Base-by-base conservation (phyloP, 371 early-diverging fungal species). In the Mucor racemosus region DNA sequence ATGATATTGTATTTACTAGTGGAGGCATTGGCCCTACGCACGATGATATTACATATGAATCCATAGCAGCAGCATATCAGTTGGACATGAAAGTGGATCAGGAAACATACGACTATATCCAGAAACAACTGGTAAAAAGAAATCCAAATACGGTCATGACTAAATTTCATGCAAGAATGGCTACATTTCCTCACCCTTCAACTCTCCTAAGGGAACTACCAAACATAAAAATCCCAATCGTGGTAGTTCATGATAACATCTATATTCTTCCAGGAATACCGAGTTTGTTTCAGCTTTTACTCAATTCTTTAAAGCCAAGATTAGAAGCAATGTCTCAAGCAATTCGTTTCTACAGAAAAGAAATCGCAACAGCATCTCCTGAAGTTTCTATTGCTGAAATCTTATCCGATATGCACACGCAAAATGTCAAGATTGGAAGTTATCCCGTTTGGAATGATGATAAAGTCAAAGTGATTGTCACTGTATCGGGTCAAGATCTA, bases 1-100 rank as follows among this genome's bases (percentile, higher is more conserved):
- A 84, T 69, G 81, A 84, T 55, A 56, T 86, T 15, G 91, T 91
- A 15, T 85, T 90, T 50, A 91, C 91, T 6, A 84, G 84, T 60
- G 91, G 91, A 39, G 91, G 91, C 9, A 89, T 91, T 60, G 90
- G 83, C 4, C 83, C 88, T 3, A 90, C 92, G 1, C 87, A 88
- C 62, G 89, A 89, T 65, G 88, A 91, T 67, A 87, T 92, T 36
- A 91, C 90, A 0, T 92, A 91, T 67, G 77, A 66, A 36, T 76
- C 91, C 1, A 77, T 92, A 38, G 91, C 91, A n/a, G 60, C 69
- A 40, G 90, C 92, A 4, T 92, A 83, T 68, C 69, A 72, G 53
- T 66, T 77, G 21, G 40, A 65, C 7, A 69, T 92, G 41, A 68
- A 65, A 40, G 46, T 81, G 60, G 89, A 91, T 59, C 31, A 74